Evolutionary conservation across 116 monocot genomes (phyloP), one percentile per base, ranked within the genome.

Genomic region (Posidonia oceanica): DNA sequence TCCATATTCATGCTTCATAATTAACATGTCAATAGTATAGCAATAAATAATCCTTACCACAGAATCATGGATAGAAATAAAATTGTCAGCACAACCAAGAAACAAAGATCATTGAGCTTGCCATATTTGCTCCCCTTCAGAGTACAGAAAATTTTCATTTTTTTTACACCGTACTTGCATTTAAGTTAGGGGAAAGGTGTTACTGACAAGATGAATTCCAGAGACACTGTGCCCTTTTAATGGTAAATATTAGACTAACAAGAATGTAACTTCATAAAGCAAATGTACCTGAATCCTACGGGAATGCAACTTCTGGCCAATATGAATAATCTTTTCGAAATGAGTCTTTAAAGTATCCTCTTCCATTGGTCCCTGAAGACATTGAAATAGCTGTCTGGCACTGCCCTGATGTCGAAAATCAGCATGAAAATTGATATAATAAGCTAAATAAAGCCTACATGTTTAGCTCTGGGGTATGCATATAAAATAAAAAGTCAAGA

Each of bases 291-390:
- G 88, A 69, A 52, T 77, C 52, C 76, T 80, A 69, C 69, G 67
- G 38, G 84, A 76, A 83, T 75, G 88, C 14, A 84, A 63, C 29
- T 88, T 74, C 63, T 80, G 87, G 12, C 83, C 84, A 70, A 90
- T 79, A 51, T 75, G 64, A 78, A 99, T 93, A 58, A 99, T 88
- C 72, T 91, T 99, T 56, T 99, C 88, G 74, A 99, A 99, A 78
- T 93, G 99, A 71, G 80, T 56, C 61, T 86, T 99, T 48, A 99
- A 54, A 39, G 81, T 91, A 73, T 99, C 99, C 75, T 93, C 99
- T 73, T 93, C 99, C 72, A 93, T 76, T 37, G 99, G 93, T 59
- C 86, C 91, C 72, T 99, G 93, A 75, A 99, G 90, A 38, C 84
- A 83, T 75, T 90, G 88, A 78, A 99, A 88, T 77, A 99, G 67